Evolutionary conservation across 495 filamentous ascomycete genomes (phyloP), one percentile per base, ranked within the genome.

Genomic region (Massariosphaeria phaeospora): DNA sequence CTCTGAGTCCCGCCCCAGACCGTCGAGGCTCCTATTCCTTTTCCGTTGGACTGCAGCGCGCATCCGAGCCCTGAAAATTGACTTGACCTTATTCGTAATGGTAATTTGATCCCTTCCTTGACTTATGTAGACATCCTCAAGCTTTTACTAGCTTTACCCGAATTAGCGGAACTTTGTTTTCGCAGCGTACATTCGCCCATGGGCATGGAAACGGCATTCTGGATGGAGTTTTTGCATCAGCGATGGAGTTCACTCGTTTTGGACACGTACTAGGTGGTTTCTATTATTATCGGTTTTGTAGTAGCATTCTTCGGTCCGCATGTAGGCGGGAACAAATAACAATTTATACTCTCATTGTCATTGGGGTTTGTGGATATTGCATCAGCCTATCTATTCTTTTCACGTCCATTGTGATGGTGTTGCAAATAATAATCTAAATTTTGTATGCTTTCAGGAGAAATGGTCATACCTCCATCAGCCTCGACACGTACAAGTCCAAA

Each of bases 171-270:
- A n/a, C n/a, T n/a, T n/a, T n/a, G n/a, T n/a, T 50, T 50, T 9
- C 30, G 24, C 39, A 27, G 15, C 25, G 34, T n/a, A 48, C 44
- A 45, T 23, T 12, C 35, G 5, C 13, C 42, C 31, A 26, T 27
- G 6, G 48, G 31, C 21, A 25, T 18, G 35, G 30, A 24, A 44
- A 43, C 31, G 53, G 44, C 38, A 57, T 43, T 8, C 40, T 35
- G 55, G 27, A 31, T 33, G 48, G 48, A 29, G 48, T 57, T 56
- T 38, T 46, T 52, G 55, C 55, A 59, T 59, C 17, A 59, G 55
- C 55, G 55, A 47, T 40, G 55, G 55, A 31, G 47, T 59, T 33
- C 21, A 0, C 24, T 39, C 29, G 5, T 39, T 27, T 52, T 20
- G 11, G 44, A 23, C n/a, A 41, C n/a, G 21, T 30, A 29, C n/a